These are phyloP conservation scores for Fragaria vesca DNA, from an alignment of 306 rosid species.

Conservation along the genomic window DNA sequence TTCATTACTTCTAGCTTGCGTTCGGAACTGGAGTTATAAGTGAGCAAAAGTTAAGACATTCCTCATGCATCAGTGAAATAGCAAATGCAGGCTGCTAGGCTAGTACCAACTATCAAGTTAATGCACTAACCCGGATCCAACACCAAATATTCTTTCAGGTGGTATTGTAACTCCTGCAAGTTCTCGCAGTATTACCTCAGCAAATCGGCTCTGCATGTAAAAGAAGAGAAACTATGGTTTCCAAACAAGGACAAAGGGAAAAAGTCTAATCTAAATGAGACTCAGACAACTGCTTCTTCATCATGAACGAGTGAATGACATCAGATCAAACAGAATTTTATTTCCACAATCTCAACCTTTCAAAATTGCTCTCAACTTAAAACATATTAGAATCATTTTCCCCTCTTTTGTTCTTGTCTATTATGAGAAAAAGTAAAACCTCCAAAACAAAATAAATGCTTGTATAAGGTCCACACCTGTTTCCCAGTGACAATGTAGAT, in stretches of 20 bases:
- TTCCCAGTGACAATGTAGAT: slow-evolving; percentile 80
- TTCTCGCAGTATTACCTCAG: slow-evolving; percentile 71
- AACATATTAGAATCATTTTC: not conserved
- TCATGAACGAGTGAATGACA: not conserved
- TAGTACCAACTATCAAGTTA: not conserved
- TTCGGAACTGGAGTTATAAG: slow-evolving; percentile 32
- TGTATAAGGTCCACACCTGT: slow-evolving; percentile 44
- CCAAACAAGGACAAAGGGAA: not conserved
- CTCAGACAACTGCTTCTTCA: not conserved
- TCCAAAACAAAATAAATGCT: not conserved
- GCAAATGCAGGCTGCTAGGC: not conserved
- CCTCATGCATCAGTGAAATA: not conserved
- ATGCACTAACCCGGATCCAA: slow-evolving; percentile 65
- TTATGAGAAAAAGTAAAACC: not conserved
- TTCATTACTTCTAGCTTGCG: slow-evolving; percentile 83
- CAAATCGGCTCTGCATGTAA: slow-evolving; percentile 63
- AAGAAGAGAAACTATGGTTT: not conserved
- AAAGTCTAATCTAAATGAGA: not conserved
- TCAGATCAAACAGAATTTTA: not conserved
- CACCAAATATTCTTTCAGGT: slow-evolving; percentile 72
- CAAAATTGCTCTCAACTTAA: not conserved
- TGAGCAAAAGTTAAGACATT: slow-evolving; percentile 7
- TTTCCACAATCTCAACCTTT: not conserved
- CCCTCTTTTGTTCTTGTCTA: not conserved
- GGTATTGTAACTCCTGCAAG: slow-evolving; percentile 72